Conservation (phyloP, 768 basidiomycete genomes). For the Cytidiella melzeri region DNA sequence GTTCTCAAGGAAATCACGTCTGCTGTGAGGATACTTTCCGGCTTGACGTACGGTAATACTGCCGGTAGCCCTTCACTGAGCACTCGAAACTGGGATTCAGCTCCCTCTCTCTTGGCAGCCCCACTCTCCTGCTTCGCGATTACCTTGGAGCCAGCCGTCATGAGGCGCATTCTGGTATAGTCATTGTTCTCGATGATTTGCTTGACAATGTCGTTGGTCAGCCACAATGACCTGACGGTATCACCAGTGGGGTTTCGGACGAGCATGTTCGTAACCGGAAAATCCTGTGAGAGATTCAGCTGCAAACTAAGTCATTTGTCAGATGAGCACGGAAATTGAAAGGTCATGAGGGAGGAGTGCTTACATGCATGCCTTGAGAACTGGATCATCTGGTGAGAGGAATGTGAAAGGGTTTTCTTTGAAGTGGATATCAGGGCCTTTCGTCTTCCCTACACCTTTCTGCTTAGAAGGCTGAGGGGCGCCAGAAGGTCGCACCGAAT, state of each 20-base stretch:
- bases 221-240: slow-evolving; percentile 75
- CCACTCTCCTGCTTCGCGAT: slow-evolving; percentile 83
- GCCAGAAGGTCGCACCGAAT: neutral
- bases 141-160: slow-evolving; percentile 91
- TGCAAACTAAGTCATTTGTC: slow-evolving; percentile 45
- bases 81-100: slow-evolving; percentile 62
- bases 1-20: slow-evolving; percentile 52
- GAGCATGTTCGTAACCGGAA: slow-evolving; percentile 74
- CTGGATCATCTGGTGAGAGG: slow-evolving; percentile 62
- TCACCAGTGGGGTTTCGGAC: slow-evolving; percentile 80
- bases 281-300: slow-evolving; percentile 60
- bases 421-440: slow-evolving; percentile 29
- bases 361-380: slow-evolving; percentile 69
- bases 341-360: slow-evolving; percentile 22
- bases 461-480: slow-evolving; percentile 1
- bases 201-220: slow-evolving; percentile 82
- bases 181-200: slow-evolving; percentile 76
- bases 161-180: slow-evolving; percentile 77
- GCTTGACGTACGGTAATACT: slow-evolving; percentile 76
- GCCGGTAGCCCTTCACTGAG: slow-evolving; percentile 82
- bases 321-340: neutral
- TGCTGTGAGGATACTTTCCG: slow-evolving; percentile 51
- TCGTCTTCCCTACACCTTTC: slow-evolving; percentile 17
- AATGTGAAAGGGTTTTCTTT: slow-evolving; percentile 93
- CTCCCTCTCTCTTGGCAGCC: slow-evolving; percentile 39